These are phyloP conservation scores for Trichoderma afroharzianum DNA, from an alignment of 2,329 filamentous ascomycete species.

Conservation along the genomic window DNA sequence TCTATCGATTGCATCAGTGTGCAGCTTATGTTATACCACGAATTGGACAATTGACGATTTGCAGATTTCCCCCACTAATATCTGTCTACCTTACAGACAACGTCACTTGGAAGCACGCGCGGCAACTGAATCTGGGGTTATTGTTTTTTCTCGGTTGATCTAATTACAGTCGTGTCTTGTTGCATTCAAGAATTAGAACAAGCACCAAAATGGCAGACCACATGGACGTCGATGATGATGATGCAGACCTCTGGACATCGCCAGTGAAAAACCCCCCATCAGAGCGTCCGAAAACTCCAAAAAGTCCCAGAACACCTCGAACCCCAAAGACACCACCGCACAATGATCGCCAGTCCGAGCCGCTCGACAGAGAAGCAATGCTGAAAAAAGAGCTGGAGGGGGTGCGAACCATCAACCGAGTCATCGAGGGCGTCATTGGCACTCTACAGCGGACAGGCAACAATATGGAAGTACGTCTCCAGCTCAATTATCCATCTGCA, in stretches of 20 bases:
- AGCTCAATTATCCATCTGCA: neutral
- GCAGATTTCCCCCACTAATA: neutral
- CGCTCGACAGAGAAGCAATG: conserved; percentile 65
- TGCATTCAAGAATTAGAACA: neutral
- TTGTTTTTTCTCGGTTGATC: neutral
- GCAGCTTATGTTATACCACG: neutral
- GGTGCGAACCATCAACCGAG: conserved; percentile 80
- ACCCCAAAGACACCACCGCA: conserved; percentile 44
- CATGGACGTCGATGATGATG: conserved; percentile 46
- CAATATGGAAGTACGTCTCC: conserved; percentile 65
- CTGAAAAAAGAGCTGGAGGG: conserved; percentile 77
- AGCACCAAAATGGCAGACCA: conserved; percentile 40
- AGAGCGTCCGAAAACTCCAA: conserved; percentile 35
- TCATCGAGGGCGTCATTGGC: conserved; percentile 74
- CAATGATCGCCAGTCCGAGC: conserved; percentile 40
- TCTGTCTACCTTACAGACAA: neutral
- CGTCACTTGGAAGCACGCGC: neutral
- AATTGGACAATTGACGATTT: neutral
- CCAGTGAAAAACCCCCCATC: conserved; percentile 34
- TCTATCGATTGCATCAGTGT: neutral
- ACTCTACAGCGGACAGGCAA: conserved; percentile 68
- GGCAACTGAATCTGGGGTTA: neutral
- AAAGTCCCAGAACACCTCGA: conserved; percentile 46
- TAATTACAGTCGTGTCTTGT: neutral
- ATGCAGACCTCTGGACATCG: conserved; percentile 48